These are phyloP conservation scores for Aspergillus nidulans DNA, from an alignment of 495 filamentous ascomycete genomes.

Conservation along the genomic window DNA sequence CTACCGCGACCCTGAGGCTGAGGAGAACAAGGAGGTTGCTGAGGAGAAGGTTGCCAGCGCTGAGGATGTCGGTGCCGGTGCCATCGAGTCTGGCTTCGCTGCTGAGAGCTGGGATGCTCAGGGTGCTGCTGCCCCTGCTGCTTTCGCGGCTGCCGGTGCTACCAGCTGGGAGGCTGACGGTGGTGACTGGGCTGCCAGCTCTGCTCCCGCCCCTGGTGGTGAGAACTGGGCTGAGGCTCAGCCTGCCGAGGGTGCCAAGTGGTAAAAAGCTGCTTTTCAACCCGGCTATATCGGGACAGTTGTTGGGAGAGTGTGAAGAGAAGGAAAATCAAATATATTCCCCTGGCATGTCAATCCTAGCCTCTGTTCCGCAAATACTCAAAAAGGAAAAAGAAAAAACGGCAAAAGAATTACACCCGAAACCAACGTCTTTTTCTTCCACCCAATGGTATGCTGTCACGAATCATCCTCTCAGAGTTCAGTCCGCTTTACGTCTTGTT, in stretches of 20 bases:
- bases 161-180: conserved; percentile 77
- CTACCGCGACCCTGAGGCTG: conserved; percentile 99
- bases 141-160: conserved; percentile 59
- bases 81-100: conserved; percentile 77
- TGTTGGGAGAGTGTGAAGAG: conserved; percentile 24
- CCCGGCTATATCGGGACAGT: conserved; percentile 29
- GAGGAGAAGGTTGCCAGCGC: conserved; percentile 66
- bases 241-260: conserved; percentile 49
- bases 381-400: conserved; percentile 37
- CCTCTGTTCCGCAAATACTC: conserved; percentile 32
- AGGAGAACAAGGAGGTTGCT: conserved; percentile 88
- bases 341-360: conserved; percentile 49
- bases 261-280: conserved; percentile 50
- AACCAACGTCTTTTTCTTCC: conserved; percentile 23
- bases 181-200: conserved; percentile 67
- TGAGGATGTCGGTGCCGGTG: conserved; percentile 77
- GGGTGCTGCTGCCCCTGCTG: conserved; percentile 54
- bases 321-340: conserved; percentile 14
- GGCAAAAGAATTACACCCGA: conserved; percentile 33
- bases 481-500: conserved; percentile 19
- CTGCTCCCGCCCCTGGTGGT: conserved; percentile 48
- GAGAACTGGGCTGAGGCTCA: conserved; percentile 66
- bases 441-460: conserved; percentile 23
- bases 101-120: conserved; percentile 54
- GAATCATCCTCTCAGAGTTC: conserved; percentile 9